Evolutionary conservation across 2,329 filamentous ascomycete species (phyloP), one percentile per base, ranked within the genome.

Genomic region (Acephala macrosclerotiorum): DNA sequence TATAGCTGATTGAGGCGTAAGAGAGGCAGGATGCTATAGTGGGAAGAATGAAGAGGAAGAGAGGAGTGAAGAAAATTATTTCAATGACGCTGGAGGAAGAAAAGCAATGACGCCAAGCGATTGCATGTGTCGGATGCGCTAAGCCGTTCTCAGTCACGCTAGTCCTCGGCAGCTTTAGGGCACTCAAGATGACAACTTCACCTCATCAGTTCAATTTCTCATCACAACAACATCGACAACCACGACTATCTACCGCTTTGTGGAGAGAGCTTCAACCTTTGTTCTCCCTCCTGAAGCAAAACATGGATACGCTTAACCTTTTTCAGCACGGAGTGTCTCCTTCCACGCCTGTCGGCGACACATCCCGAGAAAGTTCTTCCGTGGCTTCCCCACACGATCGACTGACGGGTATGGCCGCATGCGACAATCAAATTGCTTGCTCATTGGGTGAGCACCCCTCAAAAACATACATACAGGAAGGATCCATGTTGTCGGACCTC

Each of bases 301-400:
- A 49, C n/a, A 62, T 25, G 33, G 22, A 25, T 20, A 22, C 14
- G 12, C 16, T 60, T 59, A 14, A 60, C 58, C 61, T 14, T 45
- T 29, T 61, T 62, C 3, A 42, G 62, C 60, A 40, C 65, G 62
- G 65, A 67, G 55, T 25, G 16, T 53, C 49, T 29, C 49, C 22
- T 29, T 33, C 49, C 22, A 53, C 6, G 14, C 12, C 25, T 14
- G 22, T 53, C 26, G 22, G 47, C 47, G 29, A 33, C 57, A 38
- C 11, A 56, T 29, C 45, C 55, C 65, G 55, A 64, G 47, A 59
- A 59, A 64, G n/a, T 67, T 63, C 56, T 59, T 62, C 65, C 62
- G 47, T 49, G 25, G 29, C 36, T 47, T 35, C 56, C 55, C 61
- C 53, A 62, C 65, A 65, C 62, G 62, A 64, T 59, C 65, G 42